Evolutionary conservation across 2,329 filamentous ascomycete species (phyloP).

Genomic region (Calonectria hawksworthii): DNA sequence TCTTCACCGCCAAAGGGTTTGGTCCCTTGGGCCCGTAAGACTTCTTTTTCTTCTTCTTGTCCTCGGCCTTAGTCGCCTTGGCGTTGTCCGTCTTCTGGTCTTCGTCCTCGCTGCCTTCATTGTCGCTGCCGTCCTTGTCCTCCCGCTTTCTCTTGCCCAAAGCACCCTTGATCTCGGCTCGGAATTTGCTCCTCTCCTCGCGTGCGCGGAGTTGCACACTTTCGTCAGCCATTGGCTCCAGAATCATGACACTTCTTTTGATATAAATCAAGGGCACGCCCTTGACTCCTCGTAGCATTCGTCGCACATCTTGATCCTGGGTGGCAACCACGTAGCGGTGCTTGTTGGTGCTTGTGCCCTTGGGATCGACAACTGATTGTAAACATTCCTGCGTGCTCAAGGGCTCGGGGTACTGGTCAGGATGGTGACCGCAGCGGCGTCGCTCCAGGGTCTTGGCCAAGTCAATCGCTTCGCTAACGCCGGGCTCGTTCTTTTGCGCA

Average conservation of each 20-base stretch:
- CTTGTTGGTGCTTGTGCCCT: slow-evolving; percentile 79
- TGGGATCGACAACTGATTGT: slow-evolving; percentile 82
- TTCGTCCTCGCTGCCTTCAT: slow-evolving; percentile 34
- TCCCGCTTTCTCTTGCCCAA: slow-evolving; percentile 66
- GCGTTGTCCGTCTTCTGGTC: slow-evolving; percentile 36
- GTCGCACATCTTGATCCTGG: slow-evolving; percentile 76
- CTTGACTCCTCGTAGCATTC: slow-evolving; percentile 73
- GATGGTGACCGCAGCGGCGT: slow-evolving; percentile 83
- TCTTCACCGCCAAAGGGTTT: slow-evolving; percentile 80
- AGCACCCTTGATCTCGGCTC: slow-evolving; percentile 73
- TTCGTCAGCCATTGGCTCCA: slow-evolving; percentile 79
- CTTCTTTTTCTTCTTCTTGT: slow-evolving; percentile 69
- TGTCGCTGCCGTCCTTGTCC: slow-evolving; percentile 50
- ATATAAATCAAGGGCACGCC: slow-evolving; percentile 86
- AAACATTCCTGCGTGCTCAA: slow-evolving; percentile 80
- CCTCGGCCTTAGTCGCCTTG: slow-evolving; percentile 23
- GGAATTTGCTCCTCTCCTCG: slow-evolving; percentile 83
- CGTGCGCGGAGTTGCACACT: slow-evolving; percentile 74
- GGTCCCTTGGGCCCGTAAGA: slow-evolving; percentile 75
- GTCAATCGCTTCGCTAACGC: slow-evolving; percentile 73
- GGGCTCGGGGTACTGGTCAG: slow-evolving; percentile 78
- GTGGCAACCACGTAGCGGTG: slow-evolving; percentile 84
- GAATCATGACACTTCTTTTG: slow-evolving; percentile 79
- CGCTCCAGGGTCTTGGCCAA: slow-evolving; percentile 83
- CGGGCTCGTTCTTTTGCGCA: slow-evolving; percentile 68